phyloP scores from a whole-genome alignment of 257 asterid species.

The Solanum habrochaites region DNA sequence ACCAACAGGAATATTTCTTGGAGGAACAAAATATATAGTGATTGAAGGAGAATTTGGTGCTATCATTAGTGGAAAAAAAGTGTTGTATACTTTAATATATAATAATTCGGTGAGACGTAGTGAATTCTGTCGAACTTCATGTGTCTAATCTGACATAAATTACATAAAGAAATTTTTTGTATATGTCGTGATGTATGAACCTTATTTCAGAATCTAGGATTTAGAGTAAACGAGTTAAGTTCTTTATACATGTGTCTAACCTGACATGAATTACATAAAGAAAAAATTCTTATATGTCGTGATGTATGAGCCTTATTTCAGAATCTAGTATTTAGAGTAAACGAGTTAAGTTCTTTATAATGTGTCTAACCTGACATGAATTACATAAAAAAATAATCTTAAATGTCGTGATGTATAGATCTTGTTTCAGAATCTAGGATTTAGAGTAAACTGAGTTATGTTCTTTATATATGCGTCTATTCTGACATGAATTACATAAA shows the following conservation, averaged over 20 bases:
- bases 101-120: background rate
- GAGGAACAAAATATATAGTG: background rate
- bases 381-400: background rate
- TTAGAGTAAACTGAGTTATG: background rate
- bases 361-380: no score
- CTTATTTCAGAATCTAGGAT: no score
- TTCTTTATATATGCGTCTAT: background rate
- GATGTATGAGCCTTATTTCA: background rate
- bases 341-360: background rate
- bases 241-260: background rate
- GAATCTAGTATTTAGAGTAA: background rate
- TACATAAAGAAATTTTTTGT: no score
- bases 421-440: background rate
- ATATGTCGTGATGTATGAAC: no score
- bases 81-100: background rate
- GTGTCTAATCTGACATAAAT: background rate
- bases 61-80: background rate
- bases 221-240: background rate
- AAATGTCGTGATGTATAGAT: background rate
- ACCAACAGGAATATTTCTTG: background rate
- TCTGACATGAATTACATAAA: background rate
- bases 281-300: background rate
- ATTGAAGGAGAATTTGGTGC: background rate
- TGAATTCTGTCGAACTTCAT: fast-evolving
- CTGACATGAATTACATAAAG: background rate